Percentiles rank a stretch among this genome's conserved stretches.
Conservation (phyloP, 768 basidiomycete species). For the Lyophyllum semitale region DNA sequence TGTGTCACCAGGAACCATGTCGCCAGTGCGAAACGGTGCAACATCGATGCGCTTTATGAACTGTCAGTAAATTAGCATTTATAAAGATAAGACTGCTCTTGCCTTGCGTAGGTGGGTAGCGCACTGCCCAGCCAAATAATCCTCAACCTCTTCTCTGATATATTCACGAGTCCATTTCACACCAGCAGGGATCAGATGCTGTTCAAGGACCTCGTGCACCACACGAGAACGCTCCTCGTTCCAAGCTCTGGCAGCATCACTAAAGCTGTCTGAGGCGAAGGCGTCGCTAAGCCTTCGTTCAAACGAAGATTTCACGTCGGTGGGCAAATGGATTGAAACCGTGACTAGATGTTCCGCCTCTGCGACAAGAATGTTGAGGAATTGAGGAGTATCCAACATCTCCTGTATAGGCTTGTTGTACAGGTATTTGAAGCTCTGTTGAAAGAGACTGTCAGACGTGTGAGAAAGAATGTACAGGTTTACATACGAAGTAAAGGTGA, state of each 20-base stretch:
- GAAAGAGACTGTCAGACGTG: constrained; percentile 5
- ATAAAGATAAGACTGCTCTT: constrained; percentile 10
- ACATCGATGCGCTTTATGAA: constrained; percentile 73
- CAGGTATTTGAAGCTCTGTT: constrained; percentile 94
- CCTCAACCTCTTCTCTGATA: constrained; percentile 89
- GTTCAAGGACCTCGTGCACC: constrained; percentile 75
- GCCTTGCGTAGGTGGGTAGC: constrained; percentile 72
- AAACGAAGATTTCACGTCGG: constrained; percentile 63
- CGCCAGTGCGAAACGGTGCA: constrained; percentile 66
- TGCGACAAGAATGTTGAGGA: constrained; percentile 87
- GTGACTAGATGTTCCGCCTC: constrained; percentile 88
- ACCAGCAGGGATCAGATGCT: constrained; percentile 81
- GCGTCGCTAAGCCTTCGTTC: constrained; percentile 78
- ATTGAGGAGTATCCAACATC: constrained; percentile 76
- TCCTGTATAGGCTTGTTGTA: constrained; percentile 71
- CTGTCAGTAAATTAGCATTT: constrained; percentile 14
- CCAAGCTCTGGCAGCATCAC: constrained; percentile 87
- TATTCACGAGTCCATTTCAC: constrained; percentile 90
- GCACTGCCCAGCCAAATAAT: constrained; percentile 70
- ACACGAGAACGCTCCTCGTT: constrained; percentile 82
- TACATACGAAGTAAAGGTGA: constrained; percentile 68
- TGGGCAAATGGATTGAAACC: constrained; percentile 67
- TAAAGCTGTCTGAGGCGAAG: constrained; percentile 82
- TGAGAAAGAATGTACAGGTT: not conserved
- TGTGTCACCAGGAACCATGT: constrained; percentile 69